A percentile compares a stretch with the other conserved stretches of the same genome.
These are phyloP conservation scores for Lactarius hengduanensis DNA, from an alignment of 768 basidiomycete species.

Conservation along the genomic window DNA sequence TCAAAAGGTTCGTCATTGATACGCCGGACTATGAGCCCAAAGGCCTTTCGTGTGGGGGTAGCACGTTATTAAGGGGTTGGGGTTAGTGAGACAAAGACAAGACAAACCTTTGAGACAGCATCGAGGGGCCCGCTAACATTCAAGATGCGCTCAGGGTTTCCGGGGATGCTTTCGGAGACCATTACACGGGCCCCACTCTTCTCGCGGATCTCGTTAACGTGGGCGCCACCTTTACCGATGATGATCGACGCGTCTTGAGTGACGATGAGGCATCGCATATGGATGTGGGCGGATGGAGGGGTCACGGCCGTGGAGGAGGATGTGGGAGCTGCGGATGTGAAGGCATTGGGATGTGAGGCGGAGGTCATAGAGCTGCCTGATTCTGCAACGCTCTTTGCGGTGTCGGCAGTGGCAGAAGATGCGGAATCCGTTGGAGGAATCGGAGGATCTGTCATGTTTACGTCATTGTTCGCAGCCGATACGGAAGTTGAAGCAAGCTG, in stretches of 20 bases:
- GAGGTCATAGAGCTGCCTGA: constrained; percentile 40
- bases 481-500: constrained; percentile 39
- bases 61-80: constrained; percentile 3
- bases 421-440: constrained; percentile 43
- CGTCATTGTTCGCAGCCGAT: constrained; percentile 49
- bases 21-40: constrained; percentile 95
- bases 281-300: constrained; percentile 79
- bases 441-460: constrained; percentile 58
- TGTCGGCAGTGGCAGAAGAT: constrained; percentile 59
- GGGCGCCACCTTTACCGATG: constrained; percentile 92
- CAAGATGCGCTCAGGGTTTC: constrained; percentile 98
- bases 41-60: constrained; percentile 60
- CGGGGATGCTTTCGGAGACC: constrained; percentile 97
- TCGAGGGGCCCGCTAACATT: constrained; percentile 96
- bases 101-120: constrained; percentile 92
- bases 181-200: constrained; percentile 95
- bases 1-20: constrained; percentile 99
- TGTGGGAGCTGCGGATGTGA: constrained; percentile 53
- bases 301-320: constrained; percentile 46
- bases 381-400: constrained; percentile 39
- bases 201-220: constrained; percentile 98
- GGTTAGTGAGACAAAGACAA: constrained; percentile 13
- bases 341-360: constrained; percentile 39
- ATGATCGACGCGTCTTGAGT: constrained; percentile 99
- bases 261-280: constrained; percentile 98